phyloP scores from a whole-genome alignment of 305 asterid species.

The Salvia sclarea region DNA sequence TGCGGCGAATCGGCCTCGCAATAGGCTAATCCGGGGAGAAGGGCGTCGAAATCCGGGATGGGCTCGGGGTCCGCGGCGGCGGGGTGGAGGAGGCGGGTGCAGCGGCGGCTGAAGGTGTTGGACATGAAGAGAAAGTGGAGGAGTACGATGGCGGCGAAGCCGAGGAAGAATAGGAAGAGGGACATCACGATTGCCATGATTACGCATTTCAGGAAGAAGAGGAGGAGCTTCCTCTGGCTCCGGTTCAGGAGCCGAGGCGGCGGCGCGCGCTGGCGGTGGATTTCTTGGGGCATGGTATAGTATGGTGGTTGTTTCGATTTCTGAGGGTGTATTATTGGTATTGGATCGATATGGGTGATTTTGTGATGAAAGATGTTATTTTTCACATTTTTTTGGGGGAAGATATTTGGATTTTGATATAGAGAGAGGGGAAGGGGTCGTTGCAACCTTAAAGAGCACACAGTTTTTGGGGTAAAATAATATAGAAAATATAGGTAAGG shows the following conservation, averaged over 20 bases:
- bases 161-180: conserved; percentile 61
- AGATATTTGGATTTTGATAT: conserved; percentile 2
- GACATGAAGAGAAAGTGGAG: conserved; percentile 58
- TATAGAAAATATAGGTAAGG: neutral
- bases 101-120: conserved; percentile 49
- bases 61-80: conserved; percentile 8
- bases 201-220: conserved; percentile 48
- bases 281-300: conserved; percentile 37
- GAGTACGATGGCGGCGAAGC: conserved; percentile 61
- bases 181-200: conserved; percentile 47
- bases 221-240: conserved; percentile 42
- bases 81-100: conserved; percentile 38
- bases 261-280: conserved; percentile 30
- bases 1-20: conserved; percentile 26
- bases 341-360: neutral
- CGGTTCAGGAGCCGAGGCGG: conserved; percentile 39
- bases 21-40: conserved; percentile 37
- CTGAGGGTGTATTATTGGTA: neutral
- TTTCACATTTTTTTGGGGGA: neutral
- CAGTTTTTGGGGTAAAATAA: neutral
- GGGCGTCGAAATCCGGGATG: conserved; percentile 12
- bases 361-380: neutral
- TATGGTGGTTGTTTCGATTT: neutral
- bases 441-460: conserved; percentile 24
- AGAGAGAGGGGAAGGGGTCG: neutral